Conservation (phyloP, 2,329 filamentous ascomycete genomes). For the Nothopassalora personata region DNA sequence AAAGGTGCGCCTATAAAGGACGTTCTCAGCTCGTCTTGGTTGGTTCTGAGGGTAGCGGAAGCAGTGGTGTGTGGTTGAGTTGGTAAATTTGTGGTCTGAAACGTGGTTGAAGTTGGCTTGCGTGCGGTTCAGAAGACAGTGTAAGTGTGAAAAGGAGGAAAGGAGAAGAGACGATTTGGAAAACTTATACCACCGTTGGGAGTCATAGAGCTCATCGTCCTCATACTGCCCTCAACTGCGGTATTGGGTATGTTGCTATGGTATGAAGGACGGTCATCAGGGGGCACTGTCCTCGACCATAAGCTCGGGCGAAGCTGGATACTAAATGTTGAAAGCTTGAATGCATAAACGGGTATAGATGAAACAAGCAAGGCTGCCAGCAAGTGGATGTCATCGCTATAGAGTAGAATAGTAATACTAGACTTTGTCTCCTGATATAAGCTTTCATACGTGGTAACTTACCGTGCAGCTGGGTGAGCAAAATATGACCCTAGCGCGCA, state of each 20-base stretch:
- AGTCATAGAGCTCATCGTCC: not conserved
- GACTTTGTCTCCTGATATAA: not conserved
- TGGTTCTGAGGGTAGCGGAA: not conserved
- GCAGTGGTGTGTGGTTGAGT: not conserved
- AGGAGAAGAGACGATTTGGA: not conserved
- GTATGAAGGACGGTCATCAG: too few relatives aligned
- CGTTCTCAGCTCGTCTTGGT: not conserved
- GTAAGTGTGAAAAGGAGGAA: not conserved
- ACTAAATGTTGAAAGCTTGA: too few relatives aligned
- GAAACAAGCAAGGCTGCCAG: not conserved
- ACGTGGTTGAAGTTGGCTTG: constrained; percentile 9
- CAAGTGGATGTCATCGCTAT: not conserved
- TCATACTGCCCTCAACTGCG: not conserved
- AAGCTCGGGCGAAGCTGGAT: too few relatives aligned
- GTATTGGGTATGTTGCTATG: too few relatives aligned
- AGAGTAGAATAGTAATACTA: not conserved
- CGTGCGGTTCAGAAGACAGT: not conserved
- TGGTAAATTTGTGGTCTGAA: constrained; percentile 15
- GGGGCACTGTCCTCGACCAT: too few relatives aligned
- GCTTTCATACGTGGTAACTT: not conserved
- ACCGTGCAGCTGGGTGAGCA: not conserved
- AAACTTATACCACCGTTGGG: not conserved
- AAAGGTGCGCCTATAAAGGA: not conserved
- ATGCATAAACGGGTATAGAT: not conserved
- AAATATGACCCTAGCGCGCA: not conserved